Evolutionary conservation across 2,329 filamentous ascomycete species (phyloP), one percentile per base, ranked within the genome.

Genomic region (Dryadomyces sulphureus): DNA sequence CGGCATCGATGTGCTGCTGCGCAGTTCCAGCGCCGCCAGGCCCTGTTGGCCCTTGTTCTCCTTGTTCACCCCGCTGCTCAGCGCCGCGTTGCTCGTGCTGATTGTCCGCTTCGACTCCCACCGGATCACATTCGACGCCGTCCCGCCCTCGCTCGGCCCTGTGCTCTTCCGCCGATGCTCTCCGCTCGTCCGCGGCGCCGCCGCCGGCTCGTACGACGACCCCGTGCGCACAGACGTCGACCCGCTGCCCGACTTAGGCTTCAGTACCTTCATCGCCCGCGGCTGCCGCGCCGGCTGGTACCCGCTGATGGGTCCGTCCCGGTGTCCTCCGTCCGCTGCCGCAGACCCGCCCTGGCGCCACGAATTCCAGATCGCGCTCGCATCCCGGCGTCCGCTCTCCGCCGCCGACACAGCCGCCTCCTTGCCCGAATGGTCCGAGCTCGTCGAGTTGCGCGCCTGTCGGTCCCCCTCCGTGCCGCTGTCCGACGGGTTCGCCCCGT

Each of bases 261-360:
- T 87, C 45, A 96, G 69, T 2, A 95, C 82, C 66, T 94, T 96
- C 83, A 96, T 96, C 43, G 79, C 80, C 43, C 83, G 76, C 16
- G 72, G 65, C 17, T 78, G 69, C 57, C 77, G 64, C 52, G 80
- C 69, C 54, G 80, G 81, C 58, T 86, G 81, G 57, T 87, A 86
- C 22, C 79, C 79, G 54, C 77, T 80, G 53, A 75, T 61, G 45
- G 70, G 70, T 2, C 64, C 63, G 50, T 77, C 75, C 47, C 68
- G 72, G n/a, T 61, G 59, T 9, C 66, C 64, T 55, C 67, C 70
- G 38, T 82, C n/a, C 79, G 43, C 65, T 57, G 6, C 70, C 68
- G 64, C 59, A 8, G 65, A 62, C 3, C 67, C 57, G 4, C 70
- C 68, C 32, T 77, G 78, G 38, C 82, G 77, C 83, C 83, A 87